These are phyloP conservation scores for Ceratocystis cacaofunesta DNA, from an alignment of 2,329 filamentous ascomycete genomes.

Conservation along the genomic window DNA sequence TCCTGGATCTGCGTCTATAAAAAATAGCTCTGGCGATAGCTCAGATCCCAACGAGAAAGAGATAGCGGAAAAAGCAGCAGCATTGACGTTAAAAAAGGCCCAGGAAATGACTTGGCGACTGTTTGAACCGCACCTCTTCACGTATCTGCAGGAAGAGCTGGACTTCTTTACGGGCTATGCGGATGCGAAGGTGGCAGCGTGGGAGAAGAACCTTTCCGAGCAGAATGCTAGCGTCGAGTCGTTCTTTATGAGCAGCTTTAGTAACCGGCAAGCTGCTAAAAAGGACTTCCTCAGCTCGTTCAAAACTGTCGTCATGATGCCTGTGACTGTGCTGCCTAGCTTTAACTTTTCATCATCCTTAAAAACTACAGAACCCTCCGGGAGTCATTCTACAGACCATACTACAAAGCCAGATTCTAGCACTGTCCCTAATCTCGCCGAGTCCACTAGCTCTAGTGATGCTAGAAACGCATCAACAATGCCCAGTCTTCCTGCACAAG, in stretches of 20 bases:
- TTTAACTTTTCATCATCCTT: constrained; percentile 20
- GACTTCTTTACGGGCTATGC: constrained; percentile 68
- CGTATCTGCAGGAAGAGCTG: constrained; percentile 84
- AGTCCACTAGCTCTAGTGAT: not conserved
- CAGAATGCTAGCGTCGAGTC: constrained; percentile 84
- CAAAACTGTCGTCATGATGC: constrained; percentile 98
- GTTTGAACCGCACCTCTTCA: constrained; percentile 85
- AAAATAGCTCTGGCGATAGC: not conserved
- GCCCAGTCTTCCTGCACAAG: constrained; percentile 36
- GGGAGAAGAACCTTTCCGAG: constrained; percentile 85
- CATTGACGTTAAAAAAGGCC: constrained; percentile 33
- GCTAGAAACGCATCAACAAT: not conserved
- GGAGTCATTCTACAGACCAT: not conserved
- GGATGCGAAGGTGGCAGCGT: constrained; percentile 61
- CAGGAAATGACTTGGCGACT: constrained; percentile 54
- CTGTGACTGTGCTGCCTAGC: constrained; percentile 73
- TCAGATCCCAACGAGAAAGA: not conserved
- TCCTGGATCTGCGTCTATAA: not conserved
- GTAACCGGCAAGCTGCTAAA: constrained; percentile 75
- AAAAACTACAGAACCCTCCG: not conserved
- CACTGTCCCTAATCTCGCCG: not conserved
- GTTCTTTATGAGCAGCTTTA: constrained; percentile 91
- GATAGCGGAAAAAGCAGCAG: not conserved
- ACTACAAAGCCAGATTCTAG: not conserved
- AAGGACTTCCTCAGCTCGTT: constrained; percentile 92